Evolutionary conservation across 805 yeast genomes (phyloP).

Genomic region (Blastobotrys chiropterorum): DNA sequence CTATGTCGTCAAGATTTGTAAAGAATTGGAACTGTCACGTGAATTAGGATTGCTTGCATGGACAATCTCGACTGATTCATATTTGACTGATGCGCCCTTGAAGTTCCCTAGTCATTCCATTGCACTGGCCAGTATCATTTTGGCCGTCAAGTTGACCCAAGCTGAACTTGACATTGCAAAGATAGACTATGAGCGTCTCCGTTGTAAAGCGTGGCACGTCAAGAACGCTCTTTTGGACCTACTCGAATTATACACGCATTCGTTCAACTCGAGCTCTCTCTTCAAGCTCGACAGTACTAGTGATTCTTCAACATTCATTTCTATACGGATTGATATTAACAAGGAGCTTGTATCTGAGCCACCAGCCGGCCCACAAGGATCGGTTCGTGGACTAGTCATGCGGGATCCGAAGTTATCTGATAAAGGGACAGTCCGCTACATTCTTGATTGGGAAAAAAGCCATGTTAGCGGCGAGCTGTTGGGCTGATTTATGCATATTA

Average conservation of each 20-base stretch:
- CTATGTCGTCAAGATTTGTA: conserved; percentile 52
- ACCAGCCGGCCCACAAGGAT: conserved; percentile 9
- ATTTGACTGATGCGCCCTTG: conserved; percentile 60
- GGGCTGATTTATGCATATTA: too few species aligned
- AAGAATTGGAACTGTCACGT: conserved; percentile 38
- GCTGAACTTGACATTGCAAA: conserved; percentile 28
- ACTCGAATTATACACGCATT: conserved; percentile 55
- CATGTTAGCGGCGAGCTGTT: conserved; percentile 18
- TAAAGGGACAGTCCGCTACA: conserved; percentile 28
- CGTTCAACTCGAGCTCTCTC: conserved; percentile 45
- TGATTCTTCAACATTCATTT: conserved; percentile 11
- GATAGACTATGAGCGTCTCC: conserved; percentile 25
- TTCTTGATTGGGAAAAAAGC: conserved; percentile 24
- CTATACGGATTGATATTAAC: conserved; percentile 25
- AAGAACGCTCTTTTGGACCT: conserved; percentile 50
- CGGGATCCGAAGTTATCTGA: conserved; percentile 31
- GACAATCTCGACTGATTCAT: conserved; percentile 69
- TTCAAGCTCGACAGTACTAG: conserved; percentile 19
- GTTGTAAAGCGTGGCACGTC: conserved; percentile 25
- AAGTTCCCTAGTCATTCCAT: conserved; percentile 70
- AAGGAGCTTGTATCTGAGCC: conserved; percentile 40
- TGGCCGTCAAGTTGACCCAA: conserved; percentile 47
- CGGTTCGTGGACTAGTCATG: conserved; percentile 5
- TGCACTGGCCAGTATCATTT: conserved; percentile 59
- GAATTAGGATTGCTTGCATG: conserved; percentile 55